Evolutionary conservation across 345 rosid genomes (phyloP), one percentile per base, ranked within the genome.

Genomic region (Populus euphratica): DNA sequence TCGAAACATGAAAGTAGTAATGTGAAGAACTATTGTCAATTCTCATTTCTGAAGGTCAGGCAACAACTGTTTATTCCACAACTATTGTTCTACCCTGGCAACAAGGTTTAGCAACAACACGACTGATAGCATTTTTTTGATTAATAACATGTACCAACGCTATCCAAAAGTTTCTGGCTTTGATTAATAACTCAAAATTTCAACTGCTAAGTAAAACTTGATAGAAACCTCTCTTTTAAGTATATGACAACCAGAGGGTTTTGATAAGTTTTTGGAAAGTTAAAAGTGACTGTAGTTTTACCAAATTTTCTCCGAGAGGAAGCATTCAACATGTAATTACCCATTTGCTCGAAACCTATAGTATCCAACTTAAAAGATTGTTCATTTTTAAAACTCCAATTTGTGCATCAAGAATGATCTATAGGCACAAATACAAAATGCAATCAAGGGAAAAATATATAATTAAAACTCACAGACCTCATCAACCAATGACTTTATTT

Each of bases 401-500:
- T 52, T 18, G 8, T 52, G 20, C 59, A 52, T 20, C 59, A 52
- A 52, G 59, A 52, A 52, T 47, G 44, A 71, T 77, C 31, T 12
- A 65, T 13, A 25, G 36, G 27, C n/a, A 65, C 10, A 20, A 10
- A 52, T 5, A 4, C 31, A 59, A 73, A 59, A 5, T n/a, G 41
- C 62, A 56, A 52, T 33, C 69, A 41, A 67, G 54, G 70, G 20
- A 10, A 77, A 23, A 66, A 23, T 0, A 49, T 35, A 8, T 1
- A 20, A 52, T 20, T 52, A 52, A 52, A 79, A 77, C 43, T 77
- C 20, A 78, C 20, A 78, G 86, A 94, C 99, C 97, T 94, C 99
- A 70, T 94, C 97, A 70, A 96, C 98, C 81, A 88, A 66, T 52
- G 97, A 94, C 87, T 96, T 96, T 64, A 92, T 81, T 79, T 96